Evolutionary conservation across 2,329 filamentous ascomycete genomes (phyloP).

Genomic region (Pyrenophora teres): DNA sequence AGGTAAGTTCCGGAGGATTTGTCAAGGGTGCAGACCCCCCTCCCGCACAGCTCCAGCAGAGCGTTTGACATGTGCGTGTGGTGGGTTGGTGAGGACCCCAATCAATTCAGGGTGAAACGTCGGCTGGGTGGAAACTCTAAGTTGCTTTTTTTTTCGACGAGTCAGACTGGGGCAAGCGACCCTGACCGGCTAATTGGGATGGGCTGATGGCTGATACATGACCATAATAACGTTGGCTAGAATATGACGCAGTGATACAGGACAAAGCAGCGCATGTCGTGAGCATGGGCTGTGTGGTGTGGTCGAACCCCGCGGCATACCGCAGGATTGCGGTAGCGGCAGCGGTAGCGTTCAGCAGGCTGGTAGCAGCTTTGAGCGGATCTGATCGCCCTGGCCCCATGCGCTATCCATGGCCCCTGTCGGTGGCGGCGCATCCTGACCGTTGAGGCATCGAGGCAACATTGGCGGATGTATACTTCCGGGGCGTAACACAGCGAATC

Average conservation of each 20-base stretch:
- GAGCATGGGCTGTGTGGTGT: background rate
- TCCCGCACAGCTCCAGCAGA: conserved; percentile 1
- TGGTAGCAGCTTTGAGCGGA: conserved; percentile 8
- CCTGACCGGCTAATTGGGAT: conserved; percentile 1
- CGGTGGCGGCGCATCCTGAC: conserved; percentile 12
- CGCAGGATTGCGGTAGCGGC: background rate
- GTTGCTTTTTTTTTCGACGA: conserved; percentile 14
- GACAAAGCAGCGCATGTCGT: too few relatives aligned
- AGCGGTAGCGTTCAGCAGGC: too few relatives aligned
- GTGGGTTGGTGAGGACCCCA: conserved; percentile 5
- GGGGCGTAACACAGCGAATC: conserved; percentile 8
- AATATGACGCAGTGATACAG: background rate
- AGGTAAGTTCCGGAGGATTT: conserved; percentile 6
- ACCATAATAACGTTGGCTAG: background rate
- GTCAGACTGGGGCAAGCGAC: conserved; percentile 2
- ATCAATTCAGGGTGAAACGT: conserved; percentile 15
- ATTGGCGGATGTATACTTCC: conserved; percentile 9
- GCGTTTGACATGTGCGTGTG: conserved; percentile 16
- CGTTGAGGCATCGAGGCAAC: conserved; percentile 5
- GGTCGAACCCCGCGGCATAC: background rate
- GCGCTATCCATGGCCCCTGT: background rate
- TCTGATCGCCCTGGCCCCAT: conserved; percentile 8
- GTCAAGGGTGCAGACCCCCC: background rate
- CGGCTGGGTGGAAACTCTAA: conserved; percentile 4
- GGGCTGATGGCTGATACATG: conserved; percentile 2